Base-by-base conservation (phyloP, 306 rosid species). In the Dicorynia guianensis region DNA sequence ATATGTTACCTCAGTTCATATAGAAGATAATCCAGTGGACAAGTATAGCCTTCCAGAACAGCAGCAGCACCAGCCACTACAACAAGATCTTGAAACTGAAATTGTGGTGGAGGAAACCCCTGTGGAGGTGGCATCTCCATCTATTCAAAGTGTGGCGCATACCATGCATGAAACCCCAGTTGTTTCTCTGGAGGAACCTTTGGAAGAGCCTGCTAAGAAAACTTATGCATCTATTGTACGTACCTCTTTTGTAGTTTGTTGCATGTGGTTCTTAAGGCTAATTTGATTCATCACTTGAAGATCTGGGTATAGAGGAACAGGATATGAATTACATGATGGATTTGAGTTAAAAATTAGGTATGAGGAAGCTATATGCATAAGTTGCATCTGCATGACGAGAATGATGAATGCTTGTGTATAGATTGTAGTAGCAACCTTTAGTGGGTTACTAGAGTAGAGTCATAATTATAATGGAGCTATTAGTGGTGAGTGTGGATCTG, bases 191-290 rank as follows among this genome's bases (percentile, higher is more conserved):
- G 52, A 64, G 48, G 53, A 18, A 17, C 4, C 34, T 66, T 20
- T 15, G 57, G 97, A 88, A 77, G 99, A 92, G 80, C 88, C 91
- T 77, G 81, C 86, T 17, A 92, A 86, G 89, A 92, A 84, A 81
- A 90, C 97, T 71, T 96, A 85, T 57, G 98, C 99, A 77, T 92
- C 99, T 48, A 92, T 96, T 68, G 99, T 96, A 96, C 47, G 97
- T 71, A 44, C 71, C 48, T 49, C 52, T 65, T 49, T 42, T 7
- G 5, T 74, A 63, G 8, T 39, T 33, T 70, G 15, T 40, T 19
- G 36, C 18, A 12, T 33, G 11, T 36, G 55, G 35, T 11, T 11
- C 8, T 47, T 25, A 71, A 19, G 50, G 1, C 49, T 52, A 7
- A 1, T 50, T 61, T 68, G 4, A 53, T 53, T 53, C 1, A 19